Conservation (phyloP, 768 basidiomycete species). For the Leccinellum albellum region DNA sequence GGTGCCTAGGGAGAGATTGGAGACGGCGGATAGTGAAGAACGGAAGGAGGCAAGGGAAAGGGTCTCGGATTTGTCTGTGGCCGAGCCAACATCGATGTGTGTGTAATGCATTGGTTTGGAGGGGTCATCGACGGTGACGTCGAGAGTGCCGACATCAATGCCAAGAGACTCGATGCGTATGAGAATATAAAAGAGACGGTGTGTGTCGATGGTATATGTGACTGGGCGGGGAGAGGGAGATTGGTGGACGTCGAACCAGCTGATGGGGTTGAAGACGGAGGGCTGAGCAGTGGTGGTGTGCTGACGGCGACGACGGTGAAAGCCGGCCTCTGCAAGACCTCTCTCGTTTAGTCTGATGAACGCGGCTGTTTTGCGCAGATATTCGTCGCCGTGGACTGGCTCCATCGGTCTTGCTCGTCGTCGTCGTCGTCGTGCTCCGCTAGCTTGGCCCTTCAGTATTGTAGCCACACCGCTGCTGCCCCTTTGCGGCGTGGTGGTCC, state of each 20-base stretch:
- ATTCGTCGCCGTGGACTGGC: slow-evolving; percentile 68
- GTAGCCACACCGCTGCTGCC: slow-evolving; percentile 13
- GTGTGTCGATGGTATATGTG: slow-evolving; percentile 66
- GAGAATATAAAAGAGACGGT: slow-evolving; percentile 84
- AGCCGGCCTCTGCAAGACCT: slow-evolving; percentile 63
- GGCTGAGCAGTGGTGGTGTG: slow-evolving; percentile 29
- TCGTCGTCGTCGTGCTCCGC: slow-evolving; percentile 2
- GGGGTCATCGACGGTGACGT: slow-evolving; percentile 68
- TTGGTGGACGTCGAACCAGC: slow-evolving; percentile 46
- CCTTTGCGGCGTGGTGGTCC: slow-evolving; percentile 20
- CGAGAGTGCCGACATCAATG: slow-evolving; percentile 74
- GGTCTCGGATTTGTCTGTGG: slow-evolving; percentile 65
- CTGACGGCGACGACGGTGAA: slow-evolving; percentile 45
- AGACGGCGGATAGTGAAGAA: slow-evolving; percentile 74
- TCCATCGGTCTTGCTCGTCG: slow-evolving; percentile 36
- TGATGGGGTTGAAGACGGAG: slow-evolving; percentile 57
- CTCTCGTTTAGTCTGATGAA: slow-evolving; percentile 74
- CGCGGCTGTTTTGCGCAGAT: slow-evolving; percentile 62
- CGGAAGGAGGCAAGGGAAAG: slow-evolving; percentile 71
- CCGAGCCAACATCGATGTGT: slow-evolving; percentile 44
- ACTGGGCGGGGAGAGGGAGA: slow-evolving; percentile 51
- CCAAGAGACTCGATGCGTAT: slow-evolving; percentile 82
- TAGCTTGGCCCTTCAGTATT: background rate
- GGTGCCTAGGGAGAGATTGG: slow-evolving; percentile 65
- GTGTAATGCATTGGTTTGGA: slow-evolving; percentile 76